phyloP scores from a whole-genome alignment of 2,329 filamentous ascomycete species.

The Fusarium virguliforme region DNA sequence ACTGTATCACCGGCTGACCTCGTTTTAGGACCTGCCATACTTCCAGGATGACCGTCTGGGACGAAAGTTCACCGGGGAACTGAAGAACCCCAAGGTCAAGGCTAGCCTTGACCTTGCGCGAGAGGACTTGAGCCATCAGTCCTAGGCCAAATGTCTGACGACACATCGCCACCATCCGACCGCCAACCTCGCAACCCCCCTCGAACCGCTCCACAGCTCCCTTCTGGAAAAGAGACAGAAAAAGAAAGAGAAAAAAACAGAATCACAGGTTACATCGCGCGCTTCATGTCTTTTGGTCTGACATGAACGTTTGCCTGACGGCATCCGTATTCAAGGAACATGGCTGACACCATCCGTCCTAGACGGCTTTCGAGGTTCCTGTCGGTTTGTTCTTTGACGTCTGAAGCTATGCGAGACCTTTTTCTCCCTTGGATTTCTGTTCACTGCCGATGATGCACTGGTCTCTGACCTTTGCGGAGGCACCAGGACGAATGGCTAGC shows the following conservation, averaged over 20 bases:
- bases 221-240: no score
- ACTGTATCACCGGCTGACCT: no score
- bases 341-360: no score
- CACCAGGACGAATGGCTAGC: neutral
- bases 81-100: neutral
- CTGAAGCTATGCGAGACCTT: neutral
- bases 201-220: no score
- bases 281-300: no score
- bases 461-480: neutral
- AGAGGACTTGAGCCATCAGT: neutral
- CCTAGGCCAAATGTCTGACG: no score
- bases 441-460: neutral
- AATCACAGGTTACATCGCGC: no score
- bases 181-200: no score
- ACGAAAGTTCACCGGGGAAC: neutral
- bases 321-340: no score
- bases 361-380: neutral
- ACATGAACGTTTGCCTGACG: no score
- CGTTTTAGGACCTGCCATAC: neutral
- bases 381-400: neutral
- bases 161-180: no score
- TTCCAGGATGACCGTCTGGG: neutral
- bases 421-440: neutral
- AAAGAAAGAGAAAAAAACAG: no score
- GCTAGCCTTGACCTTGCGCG: neutral